Evolutionary conservation across 208 protist species (phyloP).

Genomic region (Leptomonas pyrrhocoris): DNA sequence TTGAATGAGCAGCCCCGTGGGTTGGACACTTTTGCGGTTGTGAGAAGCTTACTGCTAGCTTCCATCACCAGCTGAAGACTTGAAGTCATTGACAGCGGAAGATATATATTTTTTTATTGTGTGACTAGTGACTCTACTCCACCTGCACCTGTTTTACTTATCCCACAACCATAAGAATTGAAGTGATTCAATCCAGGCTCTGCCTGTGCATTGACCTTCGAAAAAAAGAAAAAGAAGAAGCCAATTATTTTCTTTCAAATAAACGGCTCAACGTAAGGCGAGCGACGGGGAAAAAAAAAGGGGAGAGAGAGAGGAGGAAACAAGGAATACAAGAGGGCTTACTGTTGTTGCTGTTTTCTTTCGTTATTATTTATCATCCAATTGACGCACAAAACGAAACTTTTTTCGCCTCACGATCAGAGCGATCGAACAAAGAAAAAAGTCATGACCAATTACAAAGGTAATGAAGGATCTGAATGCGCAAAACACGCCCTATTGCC

Average conservation of each 20-base stretch:
- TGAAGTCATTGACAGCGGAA: slow-evolving; percentile 4
- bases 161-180: no score
- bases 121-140: no score
- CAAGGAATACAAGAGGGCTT: not conserved
- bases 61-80: slow-evolving; percentile 35
- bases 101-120: no score
- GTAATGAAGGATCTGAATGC: not conserved
- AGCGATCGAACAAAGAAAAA: no score
- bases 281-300: not conserved
- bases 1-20: slow-evolving; percentile 58
- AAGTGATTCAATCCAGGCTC: no score
- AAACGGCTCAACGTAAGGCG: no score
- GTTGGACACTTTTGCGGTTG: slow-evolving; percentile 54
- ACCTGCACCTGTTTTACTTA: no score
- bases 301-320: not conserved
- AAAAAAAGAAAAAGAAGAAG: not conserved
- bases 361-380: no score
- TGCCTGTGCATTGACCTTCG: no score
- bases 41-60: slow-evolving; percentile 39
- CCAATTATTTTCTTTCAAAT: not conserved
- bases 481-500: not conserved
- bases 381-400: no score
- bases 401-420: no score
- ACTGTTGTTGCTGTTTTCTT: no score
- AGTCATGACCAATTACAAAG: not conserved